A percentile compares a stretch with the other conserved stretches of the same genome.
These are phyloP conservation scores for Fusarium xyrophilum DNA, from an alignment of 2,329 filamentous ascomycete species.

Conservation along the genomic window DNA sequence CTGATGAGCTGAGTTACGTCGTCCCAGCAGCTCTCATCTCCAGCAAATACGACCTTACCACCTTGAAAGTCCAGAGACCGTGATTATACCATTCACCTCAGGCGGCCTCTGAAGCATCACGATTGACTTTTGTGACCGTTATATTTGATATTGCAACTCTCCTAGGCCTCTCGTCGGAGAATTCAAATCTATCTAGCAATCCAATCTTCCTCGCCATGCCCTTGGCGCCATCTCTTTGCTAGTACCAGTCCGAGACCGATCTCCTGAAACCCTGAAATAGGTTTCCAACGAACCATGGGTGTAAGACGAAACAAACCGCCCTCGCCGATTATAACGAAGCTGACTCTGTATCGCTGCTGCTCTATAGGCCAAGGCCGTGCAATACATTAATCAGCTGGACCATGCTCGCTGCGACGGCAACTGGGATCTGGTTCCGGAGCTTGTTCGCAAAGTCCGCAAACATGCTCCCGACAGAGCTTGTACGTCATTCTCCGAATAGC, in stretches of 20 bases:
- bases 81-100: conserved; percentile 18
- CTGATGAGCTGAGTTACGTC: conserved; percentile 21
- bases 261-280: conserved; percentile 44
- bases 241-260: conserved; percentile 32
- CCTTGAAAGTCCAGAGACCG: conserved; percentile 27
- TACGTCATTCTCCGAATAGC: conserved; percentile 54
- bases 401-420: conserved; percentile 84
- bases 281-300: conserved; percentile 47
- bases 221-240: conserved; percentile 35
- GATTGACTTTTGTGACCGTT: background rate
- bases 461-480: conserved; percentile 86
- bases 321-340: conserved; percentile 13
- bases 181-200: background rate
- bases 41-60: conserved; percentile 24
- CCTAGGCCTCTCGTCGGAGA: conserved; percentile 4
- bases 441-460: conserved; percentile 92
- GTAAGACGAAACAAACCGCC: conserved; percentile 40
- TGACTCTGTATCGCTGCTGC: conserved; percentile 32
- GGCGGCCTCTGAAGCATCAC: conserved; percentile 7
- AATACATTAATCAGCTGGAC: conserved; percentile 84
- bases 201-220: conserved; percentile 33
- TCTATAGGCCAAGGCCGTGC: conserved; percentile 72
- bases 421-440: conserved; percentile 86
- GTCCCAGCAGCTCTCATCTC: conserved; percentile 35
- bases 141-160: background rate